Percentiles rank a stretch among this genome's conserved stretches.
Conservation (phyloP, 2,329 filamentous ascomycete genomes). For the Chrysosporium queenslandicum region DNA sequence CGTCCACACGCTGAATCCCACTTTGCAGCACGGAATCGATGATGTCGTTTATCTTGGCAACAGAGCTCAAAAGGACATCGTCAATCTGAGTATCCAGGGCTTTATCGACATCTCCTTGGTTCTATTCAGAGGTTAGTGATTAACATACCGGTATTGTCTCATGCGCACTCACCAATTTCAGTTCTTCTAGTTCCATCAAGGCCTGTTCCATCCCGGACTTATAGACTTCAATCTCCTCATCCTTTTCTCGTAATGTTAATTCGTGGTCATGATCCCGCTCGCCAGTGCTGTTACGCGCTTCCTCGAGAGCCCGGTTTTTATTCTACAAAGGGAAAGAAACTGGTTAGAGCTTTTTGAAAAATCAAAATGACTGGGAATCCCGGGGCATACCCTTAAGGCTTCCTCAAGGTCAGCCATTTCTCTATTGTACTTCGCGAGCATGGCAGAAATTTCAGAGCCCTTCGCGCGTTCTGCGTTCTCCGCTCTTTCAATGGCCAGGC, state of each 20-base stretch:
- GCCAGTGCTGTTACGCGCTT: conserved; percentile 64
- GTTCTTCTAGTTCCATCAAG: conserved; percentile 79
- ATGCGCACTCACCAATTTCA: conserved; percentile 48
- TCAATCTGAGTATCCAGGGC: conserved; percentile 87
- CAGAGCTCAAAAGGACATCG: conserved; percentile 70
- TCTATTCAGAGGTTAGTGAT: conserved; percentile 33
- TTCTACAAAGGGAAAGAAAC: conserved; percentile 41
- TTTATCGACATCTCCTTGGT: conserved; percentile 63
- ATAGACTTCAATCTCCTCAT: conserved; percentile 95
- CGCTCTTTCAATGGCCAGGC: conserved; percentile 79
- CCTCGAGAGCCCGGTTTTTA: conserved; percentile 80
- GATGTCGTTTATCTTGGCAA: conserved; percentile 92
- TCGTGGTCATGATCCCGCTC: conserved; percentile 82
- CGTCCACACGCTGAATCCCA: conserved; percentile 86
- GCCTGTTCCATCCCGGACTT: conserved; percentile 97
- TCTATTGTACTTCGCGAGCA: conserved; percentile 92
- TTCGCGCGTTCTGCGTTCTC: conserved; percentile 90
- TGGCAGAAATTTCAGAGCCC: conserved; percentile 84
- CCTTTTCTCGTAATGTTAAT: conserved; percentile 77
- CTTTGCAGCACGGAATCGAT: conserved; percentile 94
- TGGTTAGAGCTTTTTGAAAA: conserved; percentile 17
- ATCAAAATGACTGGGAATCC: not conserved
- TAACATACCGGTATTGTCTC: too few species aligned
- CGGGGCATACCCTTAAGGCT: conserved; percentile 50
- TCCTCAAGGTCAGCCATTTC: conserved; percentile 97